Evolutionary conservation across 352 stramenopile genomes (phyloP), one percentile per base, ranked within the genome.

Genomic region (Globisporangium lucens): DNA sequence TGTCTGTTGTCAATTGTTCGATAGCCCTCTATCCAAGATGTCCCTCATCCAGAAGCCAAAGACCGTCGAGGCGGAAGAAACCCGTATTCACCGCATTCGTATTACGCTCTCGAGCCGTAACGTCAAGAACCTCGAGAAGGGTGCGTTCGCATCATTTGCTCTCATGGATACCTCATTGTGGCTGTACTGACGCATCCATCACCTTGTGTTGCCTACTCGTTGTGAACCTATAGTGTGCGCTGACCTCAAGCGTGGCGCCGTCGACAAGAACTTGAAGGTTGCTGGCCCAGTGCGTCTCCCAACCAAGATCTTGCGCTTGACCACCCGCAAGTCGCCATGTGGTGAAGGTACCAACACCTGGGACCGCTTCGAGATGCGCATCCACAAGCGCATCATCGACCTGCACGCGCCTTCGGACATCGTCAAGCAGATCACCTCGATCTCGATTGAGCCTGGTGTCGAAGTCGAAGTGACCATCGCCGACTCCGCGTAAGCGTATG

Each of bases 381-480:
- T 98, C 76, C 93, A 98, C 90, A 99, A 99, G 95, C 95, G 98
- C 75, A 98, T 99, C 79, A 98, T 99, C 79, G 98, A 99, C 81
- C 85, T 99, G 67, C 91, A 99, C 82, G 95, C 97, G 66, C 96
- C 98, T 56, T 98, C 96, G 77, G 97, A 99, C 87, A 98, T 99
- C 69, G 97, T 99, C 67, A 99, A 99, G 95, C 94, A 99, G 86
- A 99, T 99, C 82, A 99, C 98, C 65, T 98, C 91, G 71, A 99
- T 99, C 87, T 97, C 87, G 68, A 99, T 99, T 76, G 98, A 99
- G 83, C 94, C 98, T 70, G 98, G 97, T 93, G 97, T 99, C 61
- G 96, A 99, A 80, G 95, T 99, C 75, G 97, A 99, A 83, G 97
- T 99, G 68, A 98, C 91, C 68, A 98, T 98, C 82, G 94, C 95